Conservation (phyloP, 192 early-diverging fungal species). For the Linnemannia hyalina region DNA sequence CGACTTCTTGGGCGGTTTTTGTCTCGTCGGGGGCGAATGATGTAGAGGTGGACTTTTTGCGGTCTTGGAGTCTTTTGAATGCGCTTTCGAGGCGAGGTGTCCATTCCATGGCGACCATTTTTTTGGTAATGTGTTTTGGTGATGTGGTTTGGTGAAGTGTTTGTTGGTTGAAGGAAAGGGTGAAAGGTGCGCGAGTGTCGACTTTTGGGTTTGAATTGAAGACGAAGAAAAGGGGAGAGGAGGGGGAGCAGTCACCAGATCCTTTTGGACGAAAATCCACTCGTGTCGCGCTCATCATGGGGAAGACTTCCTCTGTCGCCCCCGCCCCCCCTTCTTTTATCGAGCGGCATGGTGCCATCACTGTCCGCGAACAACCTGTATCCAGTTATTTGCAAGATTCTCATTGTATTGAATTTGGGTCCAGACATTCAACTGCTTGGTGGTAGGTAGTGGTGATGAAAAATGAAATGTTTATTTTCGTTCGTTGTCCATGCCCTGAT, state of each 20-base stretch:
- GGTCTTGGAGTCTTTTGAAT: constrained; percentile 26
- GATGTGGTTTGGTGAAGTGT: neutral
- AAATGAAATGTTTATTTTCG: too few relatives aligned
- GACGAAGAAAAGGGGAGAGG: neutral
- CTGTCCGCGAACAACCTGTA: too few relatives aligned
- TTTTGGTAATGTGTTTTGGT: neutral
- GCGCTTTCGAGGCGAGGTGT: constrained; percentile 48
- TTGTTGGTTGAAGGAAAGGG: neutral
- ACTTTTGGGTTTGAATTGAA: neutral
- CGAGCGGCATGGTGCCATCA: too few relatives aligned
- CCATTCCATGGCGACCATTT: constrained; percentile 43
- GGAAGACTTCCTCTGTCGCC: too few relatives aligned
- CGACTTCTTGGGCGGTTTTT: constrained; percentile 12
- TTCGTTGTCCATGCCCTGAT: too few relatives aligned
- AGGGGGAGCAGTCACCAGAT: neutral
- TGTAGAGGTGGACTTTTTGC: neutral
- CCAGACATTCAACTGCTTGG: too few relatives aligned
- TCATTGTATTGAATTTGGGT: too few relatives aligned
- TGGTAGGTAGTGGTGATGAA: too few relatives aligned
- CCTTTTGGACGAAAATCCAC: too few relatives aligned
- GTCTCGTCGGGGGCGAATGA: constrained; percentile 5
- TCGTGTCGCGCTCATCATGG: too few relatives aligned
- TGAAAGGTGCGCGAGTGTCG: neutral
- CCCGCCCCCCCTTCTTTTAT: too few relatives aligned
- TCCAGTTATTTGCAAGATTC: too few relatives aligned